phyloP scores from a whole-genome alignment of 164 flowering plant genomes.

The Santalum album region DNA sequence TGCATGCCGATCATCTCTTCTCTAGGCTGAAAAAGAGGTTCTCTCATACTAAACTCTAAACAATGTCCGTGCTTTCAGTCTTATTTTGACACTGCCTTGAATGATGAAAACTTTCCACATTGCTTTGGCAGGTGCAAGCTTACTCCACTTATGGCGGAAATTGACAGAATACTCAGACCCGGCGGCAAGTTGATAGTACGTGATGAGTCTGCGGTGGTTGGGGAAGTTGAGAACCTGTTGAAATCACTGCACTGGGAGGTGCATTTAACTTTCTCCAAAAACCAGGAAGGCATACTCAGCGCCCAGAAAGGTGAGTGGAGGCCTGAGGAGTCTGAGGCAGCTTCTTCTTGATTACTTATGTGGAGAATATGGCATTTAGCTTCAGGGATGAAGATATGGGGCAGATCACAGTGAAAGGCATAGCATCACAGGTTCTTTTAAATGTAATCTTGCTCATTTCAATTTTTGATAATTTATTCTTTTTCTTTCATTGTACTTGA shows the following conservation, averaged over 20 bases:
- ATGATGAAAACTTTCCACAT: background rate
- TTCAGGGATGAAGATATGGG: too few relatives aligned
- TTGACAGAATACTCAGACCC: slow-evolving; percentile 75
- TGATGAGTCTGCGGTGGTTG: slow-evolving; percentile 42
- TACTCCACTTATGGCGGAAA: slow-evolving; percentile 56
- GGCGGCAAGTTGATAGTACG: slow-evolving; percentile 79
- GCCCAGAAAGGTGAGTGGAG: slow-evolving; percentile 72
- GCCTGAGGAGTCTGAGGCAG: slow-evolving; percentile 29
- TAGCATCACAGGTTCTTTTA: too few relatives aligned
- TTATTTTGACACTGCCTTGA: background rate
- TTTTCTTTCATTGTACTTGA: too few relatives aligned
- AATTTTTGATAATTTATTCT: too few relatives aligned
- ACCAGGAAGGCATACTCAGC: slow-evolving; percentile 62
- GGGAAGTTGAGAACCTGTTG: slow-evolving; percentile 59
- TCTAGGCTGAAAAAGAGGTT: slow-evolving; percentile 61
- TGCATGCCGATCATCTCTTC: slow-evolving; percentile 91
- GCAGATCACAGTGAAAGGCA: too few relatives aligned
- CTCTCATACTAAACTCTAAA: background rate
- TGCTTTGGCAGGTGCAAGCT: slow-evolving; percentile 53
- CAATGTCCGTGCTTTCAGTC: background rate
- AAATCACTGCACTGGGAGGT: slow-evolving; percentile 83
- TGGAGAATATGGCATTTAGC: too few relatives aligned
- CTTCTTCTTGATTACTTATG: slow-evolving; percentile 9
- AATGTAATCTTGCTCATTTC: too few relatives aligned
- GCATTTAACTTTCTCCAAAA: slow-evolving; percentile 52